These are phyloP conservation scores for Nadsonia commutata DNA, from an alignment of 1,139 yeast genomes.

Conservation along the genomic window DNA sequence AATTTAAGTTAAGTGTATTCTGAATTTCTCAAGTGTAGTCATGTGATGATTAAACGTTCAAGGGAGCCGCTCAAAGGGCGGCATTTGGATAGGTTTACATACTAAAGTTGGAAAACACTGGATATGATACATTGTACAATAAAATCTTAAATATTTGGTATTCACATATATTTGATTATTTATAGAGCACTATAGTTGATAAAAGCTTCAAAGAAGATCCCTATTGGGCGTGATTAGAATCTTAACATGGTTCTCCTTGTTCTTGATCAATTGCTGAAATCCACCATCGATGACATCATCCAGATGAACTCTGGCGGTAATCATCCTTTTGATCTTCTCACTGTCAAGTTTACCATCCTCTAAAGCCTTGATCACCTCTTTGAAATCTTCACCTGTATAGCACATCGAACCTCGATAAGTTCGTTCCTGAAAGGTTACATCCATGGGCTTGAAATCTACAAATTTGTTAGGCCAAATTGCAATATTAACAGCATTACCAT, in stretches of 20 bases:
- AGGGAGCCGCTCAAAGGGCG: no score
- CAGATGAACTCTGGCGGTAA: background rate
- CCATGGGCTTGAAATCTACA: background rate
- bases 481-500: background rate
- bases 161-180: no score
- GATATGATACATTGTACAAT: no score
- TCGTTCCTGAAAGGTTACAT: background rate
- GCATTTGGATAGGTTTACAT: no score
- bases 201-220: no score
- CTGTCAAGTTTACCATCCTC: background rate
- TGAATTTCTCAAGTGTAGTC: no score
- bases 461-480: background rate
- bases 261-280: background rate
- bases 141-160: no score
- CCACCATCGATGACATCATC: background rate
- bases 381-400: background rate
- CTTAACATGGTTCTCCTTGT: background rate
- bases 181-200: no score
- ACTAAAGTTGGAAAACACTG: no score
- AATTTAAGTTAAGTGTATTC: no score
- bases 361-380: background rate
- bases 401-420: background rate
- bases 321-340: background rate
- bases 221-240: background rate
- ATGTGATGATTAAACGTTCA: no score